A percentile compares a stretch with the other conserved stretches of the same genome.
Conservation (phyloP, 331 rosid species). For the Erythrophleum ivorense region DNA sequence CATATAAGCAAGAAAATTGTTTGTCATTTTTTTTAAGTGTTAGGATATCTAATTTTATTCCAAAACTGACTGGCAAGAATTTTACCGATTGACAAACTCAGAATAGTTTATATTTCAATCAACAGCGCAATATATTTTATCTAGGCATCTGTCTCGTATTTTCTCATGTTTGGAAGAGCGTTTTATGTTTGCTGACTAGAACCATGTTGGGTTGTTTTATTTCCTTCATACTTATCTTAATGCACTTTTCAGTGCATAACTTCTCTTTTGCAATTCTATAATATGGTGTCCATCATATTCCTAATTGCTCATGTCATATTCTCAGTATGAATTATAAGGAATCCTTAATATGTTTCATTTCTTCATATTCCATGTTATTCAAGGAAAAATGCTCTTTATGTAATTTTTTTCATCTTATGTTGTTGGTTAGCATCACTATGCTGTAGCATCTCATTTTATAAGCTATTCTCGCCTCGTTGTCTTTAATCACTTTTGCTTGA, state of each 20-base stretch:
- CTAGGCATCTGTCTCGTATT: constrained; percentile 61
- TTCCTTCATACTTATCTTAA: constrained; percentile 3
- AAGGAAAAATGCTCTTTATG: neutral
- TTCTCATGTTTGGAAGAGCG: neutral
- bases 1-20: constrained; percentile 15
- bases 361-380: constrained; percentile 11
- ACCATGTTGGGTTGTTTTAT: constrained; percentile 10
- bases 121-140: constrained; percentile 70
- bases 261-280: neutral
- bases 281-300: neutral
- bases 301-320: constrained; percentile 4
- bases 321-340: neutral
- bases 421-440: neutral
- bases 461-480: constrained; percentile 9
- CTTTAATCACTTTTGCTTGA: constrained; percentile 12
- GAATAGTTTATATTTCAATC: constrained; percentile 68
- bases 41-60: constrained; percentile 27
- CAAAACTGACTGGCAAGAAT: constrained; percentile 78
- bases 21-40: neutral
- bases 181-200: constrained; percentile 13
- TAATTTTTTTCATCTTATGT: neutral
- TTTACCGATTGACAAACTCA: constrained; percentile 87
- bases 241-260: neutral
- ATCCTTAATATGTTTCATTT: neutral
- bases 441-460: constrained; percentile 1